Evolutionary conservation across 805 yeast species (phyloP).

Genomic region (Wickerhamiella musiphila): DNA sequence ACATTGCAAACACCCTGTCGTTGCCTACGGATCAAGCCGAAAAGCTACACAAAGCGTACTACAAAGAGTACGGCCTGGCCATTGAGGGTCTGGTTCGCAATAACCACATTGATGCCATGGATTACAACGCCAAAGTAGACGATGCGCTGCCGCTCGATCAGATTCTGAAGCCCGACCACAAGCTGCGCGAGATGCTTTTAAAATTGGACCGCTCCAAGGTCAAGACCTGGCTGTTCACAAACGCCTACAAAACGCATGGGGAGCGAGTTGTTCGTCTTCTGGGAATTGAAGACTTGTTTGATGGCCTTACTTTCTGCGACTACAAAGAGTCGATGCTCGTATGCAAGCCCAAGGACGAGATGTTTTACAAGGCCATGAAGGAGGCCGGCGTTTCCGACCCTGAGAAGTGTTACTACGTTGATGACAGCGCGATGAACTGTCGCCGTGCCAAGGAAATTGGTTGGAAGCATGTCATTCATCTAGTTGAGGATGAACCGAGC

Average conservation of each 20-base stretch:
- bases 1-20: slow-evolving; percentile 47
- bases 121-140: slow-evolving; percentile 76
- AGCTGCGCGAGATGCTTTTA: slow-evolving; percentile 20
- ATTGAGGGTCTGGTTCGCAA: slow-evolving; percentile 63
- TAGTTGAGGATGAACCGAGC: slow-evolving; percentile 42
- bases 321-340: slow-evolving; percentile 43
- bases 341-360: slow-evolving; percentile 75
- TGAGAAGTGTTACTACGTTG: slow-evolving; percentile 52
- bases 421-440: slow-evolving; percentile 71
- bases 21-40: slow-evolving; percentile 61
- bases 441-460: slow-evolving; percentile 56
- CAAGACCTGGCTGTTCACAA: slow-evolving; percentile 82
- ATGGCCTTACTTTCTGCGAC: slow-evolving; percentile 87
- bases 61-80: slow-evolving; percentile 78
- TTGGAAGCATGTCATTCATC: slow-evolving; percentile 55
- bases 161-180: slow-evolving; percentile 41
- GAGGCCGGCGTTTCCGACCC: slow-evolving; percentile 37
- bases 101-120: slow-evolving; percentile 67
- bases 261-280: slow-evolving; percentile 57
- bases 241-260: slow-evolving; percentile 87
- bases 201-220: slow-evolving; percentile 31
- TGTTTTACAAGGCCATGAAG: slow-evolving; percentile 38
- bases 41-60: slow-evolving; percentile 53
- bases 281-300: slow-evolving; percentile 85
- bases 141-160: slow-evolving; percentile 77